Percentiles rank a stretch among this genome's conserved stretches.
Conservation (phyloP, 257 asterid genomes). For the Petunia secreta region DNA sequence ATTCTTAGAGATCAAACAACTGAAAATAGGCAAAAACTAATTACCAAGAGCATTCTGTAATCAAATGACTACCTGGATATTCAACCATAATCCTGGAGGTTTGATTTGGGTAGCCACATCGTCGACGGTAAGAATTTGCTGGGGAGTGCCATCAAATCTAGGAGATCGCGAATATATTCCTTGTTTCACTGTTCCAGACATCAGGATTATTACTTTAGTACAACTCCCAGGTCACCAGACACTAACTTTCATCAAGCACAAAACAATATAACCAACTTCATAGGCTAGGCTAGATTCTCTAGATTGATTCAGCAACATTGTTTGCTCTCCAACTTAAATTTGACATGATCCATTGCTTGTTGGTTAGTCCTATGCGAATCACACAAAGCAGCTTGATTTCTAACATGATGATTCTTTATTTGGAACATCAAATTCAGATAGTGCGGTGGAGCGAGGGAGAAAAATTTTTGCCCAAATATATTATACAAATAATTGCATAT, state of each 20-base stretch:
- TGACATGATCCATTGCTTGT: background rate
- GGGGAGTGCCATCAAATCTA: slow-evolving; percentile 45
- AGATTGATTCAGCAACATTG: background rate
- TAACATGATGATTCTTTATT: slow-evolving; percentile 5
- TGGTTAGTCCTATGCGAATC: background rate
- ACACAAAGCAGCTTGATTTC: background rate
- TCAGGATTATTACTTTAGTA: slow-evolving; percentile 24
- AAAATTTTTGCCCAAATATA: background rate
- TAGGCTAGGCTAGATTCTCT: background rate
- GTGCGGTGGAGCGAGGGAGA: background rate
- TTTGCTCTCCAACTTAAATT: background rate
- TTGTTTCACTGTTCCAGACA: slow-evolving; percentile 58
- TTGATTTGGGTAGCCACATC: slow-evolving; percentile 36
- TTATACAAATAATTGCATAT: background rate
- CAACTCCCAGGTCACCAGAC: slow-evolving; percentile 12
- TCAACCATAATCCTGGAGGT: slow-evolving; percentile 67
- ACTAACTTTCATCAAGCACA: slow-evolving; percentile 19
- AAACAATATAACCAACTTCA: background rate
- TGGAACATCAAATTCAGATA: background rate
- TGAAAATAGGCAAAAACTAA: background rate
- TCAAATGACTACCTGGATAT: slow-evolving; percentile 54
- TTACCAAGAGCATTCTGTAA: background rate
- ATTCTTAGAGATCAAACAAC: slow-evolving; percentile 1
- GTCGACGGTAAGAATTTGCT: slow-evolving; percentile 50
- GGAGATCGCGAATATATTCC: slow-evolving; percentile 50